Evolutionary conservation across 225 moss, liverwort and hornwort species (phyloP).

Genomic region (Physcomitrium patens): DNA sequence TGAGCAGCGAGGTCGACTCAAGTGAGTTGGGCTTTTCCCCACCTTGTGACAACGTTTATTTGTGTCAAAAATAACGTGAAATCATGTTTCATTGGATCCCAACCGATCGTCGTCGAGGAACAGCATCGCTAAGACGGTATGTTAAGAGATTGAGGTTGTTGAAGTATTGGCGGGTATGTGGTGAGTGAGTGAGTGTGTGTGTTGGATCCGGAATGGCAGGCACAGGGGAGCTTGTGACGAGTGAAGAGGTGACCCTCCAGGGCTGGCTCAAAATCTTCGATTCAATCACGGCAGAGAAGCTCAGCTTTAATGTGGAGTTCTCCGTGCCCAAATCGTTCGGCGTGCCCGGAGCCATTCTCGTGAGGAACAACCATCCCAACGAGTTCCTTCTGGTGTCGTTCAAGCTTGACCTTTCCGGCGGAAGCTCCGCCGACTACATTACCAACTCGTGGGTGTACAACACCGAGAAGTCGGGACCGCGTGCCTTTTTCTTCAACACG

Average conservation of each 20-base stretch:
- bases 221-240: conserved; percentile 33
- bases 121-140: too few species aligned
- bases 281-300: conserved; percentile 42
- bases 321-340: conserved; percentile 56
- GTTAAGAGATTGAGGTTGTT: background rate
- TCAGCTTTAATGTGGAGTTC: conserved; percentile 45
- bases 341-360: conserved; percentile 57
- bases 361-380: conserved; percentile 55
- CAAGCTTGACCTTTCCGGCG: conserved; percentile 34
- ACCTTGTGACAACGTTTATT: background rate
- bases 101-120: too few species aligned
- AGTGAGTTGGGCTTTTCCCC: conserved; percentile 18
- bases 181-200: background rate
- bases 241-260: conserved; percentile 22
- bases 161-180: background rate
- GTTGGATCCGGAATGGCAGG: conserved; percentile 29
- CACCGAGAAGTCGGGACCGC: conserved; percentile 46
- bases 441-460: conserved; percentile 75
- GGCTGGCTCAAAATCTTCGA: conserved; percentile 42
- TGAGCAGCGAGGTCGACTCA: conserved; percentile 43
- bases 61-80: too few species aligned
- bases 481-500: conserved; percentile 73
- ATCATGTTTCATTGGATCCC: too few species aligned
- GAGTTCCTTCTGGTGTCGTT: conserved; percentile 63
- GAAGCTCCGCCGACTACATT: conserved; percentile 43